Evolutionary conservation across 495 filamentous ascomycete species (phyloP), one percentile per base, ranked within the genome.

Genomic region (Talaromyces nanjingensis): DNA sequence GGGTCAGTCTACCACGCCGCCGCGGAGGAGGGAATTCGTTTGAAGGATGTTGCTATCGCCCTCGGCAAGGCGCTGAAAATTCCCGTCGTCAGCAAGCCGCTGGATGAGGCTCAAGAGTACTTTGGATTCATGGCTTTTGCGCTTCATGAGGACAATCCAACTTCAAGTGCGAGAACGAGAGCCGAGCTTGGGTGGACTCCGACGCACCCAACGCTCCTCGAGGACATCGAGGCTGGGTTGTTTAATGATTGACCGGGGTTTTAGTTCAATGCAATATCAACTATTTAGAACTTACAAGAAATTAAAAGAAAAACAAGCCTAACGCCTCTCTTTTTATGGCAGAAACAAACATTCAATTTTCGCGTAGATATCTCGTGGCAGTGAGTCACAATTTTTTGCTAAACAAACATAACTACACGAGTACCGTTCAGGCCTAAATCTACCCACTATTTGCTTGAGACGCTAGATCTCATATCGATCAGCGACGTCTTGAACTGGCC

Each of bases 111-210:
- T 1, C n/a, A 42, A 6, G 69, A 60, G 16, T 64, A 69, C 45
- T 76, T 79, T 67, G 74, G 72, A 22, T 65, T 60, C 25, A 71
- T 79, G 25, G 65, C 62, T 14, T 58, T 49, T 47, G 61, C 68
- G 18, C 31, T 75, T 18, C 59, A 52, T 3, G 60, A 65, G 1
- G 74, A 78, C 63, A 78, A 79, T 61, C 73, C 74, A 0, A 62
- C 72, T 11, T 79, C 76, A 2, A 81, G 76, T 62, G 64, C 67
- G 57, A 77, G 73, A 70, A 80, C 80, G 18, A 65, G 69, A 57
- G 67, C 74, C 49, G 18, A 67, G 65, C 66, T 83, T 45, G 79
- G 73, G 0, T 83, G 80, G 80, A 66, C 55, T 4, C 72, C 74
- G 4, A 61, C 60, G 12, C 64, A 68, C 1, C 69, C 65, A 9